Evolutionary conservation across 805 yeast genomes (phyloP), one percentile per base, ranked within the genome.

Genomic region (Kuraishia borneana): DNA sequence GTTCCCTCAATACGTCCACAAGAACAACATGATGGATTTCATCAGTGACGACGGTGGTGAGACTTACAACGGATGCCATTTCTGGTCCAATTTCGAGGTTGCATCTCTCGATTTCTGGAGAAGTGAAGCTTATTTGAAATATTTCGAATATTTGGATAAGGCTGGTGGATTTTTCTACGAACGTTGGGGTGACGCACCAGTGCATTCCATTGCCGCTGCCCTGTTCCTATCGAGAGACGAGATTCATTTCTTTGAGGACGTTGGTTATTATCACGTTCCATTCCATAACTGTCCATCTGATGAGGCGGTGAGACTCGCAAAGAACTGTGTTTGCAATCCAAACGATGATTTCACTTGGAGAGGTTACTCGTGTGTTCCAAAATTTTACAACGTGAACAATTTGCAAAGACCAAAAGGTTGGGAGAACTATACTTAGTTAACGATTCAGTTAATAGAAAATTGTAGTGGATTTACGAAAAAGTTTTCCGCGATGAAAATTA

Each of bases 181-280:
- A 63, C 70, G 95, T 58, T 83, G 94, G 95, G 94, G 95, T 46
- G 95, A 84, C 57, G 95, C 94, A 19, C 95, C 95, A 23, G 79
- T 84, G 33, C 95, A 84, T 56, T 81, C 94, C 5, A 76, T 84
- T 48, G 95, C 92, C 21, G 95, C 83, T 16, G 63, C 92, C 4
- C 61, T 85, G 43, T 82, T 85, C 61, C 52, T 83, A 54, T 74
- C 81, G 36, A 73, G 70, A 53, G 75, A 72, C 40, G 63, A 77
- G 49, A 60, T 85, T 33, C 94, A 85, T 50, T 75, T 80, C 66
- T 87, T 87, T 53, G 80, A 73, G 39, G 94, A 84, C 48, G 71
- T 84, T 41, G 95, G 95, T 34, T 84, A 85, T 58, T 81, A 52
- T 61, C 95, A 84, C 53, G 76, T 68, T 39, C 95, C 95, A 17